Conservation (phyloP, 2,329 filamentous ascomycete genomes). For the Truncatella angustata region DNA sequence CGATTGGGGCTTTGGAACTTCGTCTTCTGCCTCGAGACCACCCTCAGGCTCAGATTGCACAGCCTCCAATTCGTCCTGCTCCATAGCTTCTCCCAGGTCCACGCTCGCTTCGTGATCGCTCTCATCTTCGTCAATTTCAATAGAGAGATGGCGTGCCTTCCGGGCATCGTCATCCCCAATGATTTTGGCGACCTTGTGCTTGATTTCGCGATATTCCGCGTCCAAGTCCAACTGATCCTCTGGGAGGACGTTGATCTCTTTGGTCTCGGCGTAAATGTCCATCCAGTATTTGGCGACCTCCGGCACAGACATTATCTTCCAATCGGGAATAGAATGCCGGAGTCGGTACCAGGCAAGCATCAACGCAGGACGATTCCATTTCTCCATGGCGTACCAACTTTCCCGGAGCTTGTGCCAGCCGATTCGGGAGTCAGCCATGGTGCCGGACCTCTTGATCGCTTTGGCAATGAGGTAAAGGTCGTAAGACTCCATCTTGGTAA, state of each 20-base stretch:
- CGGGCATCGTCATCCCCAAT: slow-evolving; percentile 10
- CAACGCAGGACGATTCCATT: slow-evolving; percentile 22
- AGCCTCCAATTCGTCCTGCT: slow-evolving; percentile 3
- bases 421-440: slow-evolving; percentile 25
- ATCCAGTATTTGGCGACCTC: slow-evolving; percentile 20
- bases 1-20: neutral
- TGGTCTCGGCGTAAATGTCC: slow-evolving; percentile 19
- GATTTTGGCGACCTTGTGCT: slow-evolving; percentile 21
- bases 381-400: slow-evolving; percentile 6
- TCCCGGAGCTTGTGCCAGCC: slow-evolving; percentile 25
- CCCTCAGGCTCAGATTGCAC: no score
- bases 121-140: slow-evolving; percentile 22
- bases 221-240: slow-evolving; percentile 19
- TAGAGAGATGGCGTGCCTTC: slow-evolving; percentile 18
- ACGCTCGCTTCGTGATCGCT: slow-evolving; percentile 17
- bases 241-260: slow-evolving; percentile 19
- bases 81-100: slow-evolving; percentile 14
- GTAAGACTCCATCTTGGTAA: slow-evolving; percentile 19
- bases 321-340: slow-evolving; percentile 19
- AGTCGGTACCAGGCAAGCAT: slow-evolving; percentile 30
- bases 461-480: slow-evolving; percentile 26
- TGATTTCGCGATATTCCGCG: slow-evolving; percentile 23
- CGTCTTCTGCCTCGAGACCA: neutral
- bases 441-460: slow-evolving; percentile 20
- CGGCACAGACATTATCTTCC: slow-evolving; percentile 19